Conservation (phyloP, 2,329 filamentous ascomycete genomes). For the Tetracladium maxilliforme region DNA sequence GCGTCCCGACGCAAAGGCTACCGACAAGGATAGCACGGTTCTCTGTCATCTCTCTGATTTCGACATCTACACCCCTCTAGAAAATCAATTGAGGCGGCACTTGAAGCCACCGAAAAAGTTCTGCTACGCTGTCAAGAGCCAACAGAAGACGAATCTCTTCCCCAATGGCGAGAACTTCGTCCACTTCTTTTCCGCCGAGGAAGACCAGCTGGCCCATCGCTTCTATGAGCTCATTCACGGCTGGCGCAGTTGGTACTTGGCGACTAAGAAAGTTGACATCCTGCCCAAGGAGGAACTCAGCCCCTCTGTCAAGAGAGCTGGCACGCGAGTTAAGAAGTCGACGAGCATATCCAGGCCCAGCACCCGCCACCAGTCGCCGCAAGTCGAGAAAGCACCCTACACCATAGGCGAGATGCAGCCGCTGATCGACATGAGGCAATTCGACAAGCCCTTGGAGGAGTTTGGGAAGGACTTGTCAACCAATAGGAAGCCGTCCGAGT, state of each 20-base stretch:
- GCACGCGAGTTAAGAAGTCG: conserved; percentile 4
- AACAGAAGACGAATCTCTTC: conserved; percentile 78
- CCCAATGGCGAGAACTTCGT: conserved; percentile 73
- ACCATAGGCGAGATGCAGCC: conserved; percentile 56
- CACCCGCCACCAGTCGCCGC: conserved; percentile 3
- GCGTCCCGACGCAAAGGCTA: conserved; percentile 41
- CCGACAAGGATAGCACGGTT: conserved; percentile 51
- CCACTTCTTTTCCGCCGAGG: conserved; percentile 80
- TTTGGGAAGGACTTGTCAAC: conserved; percentile 28
- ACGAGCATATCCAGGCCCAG: conserved; percentile 15
- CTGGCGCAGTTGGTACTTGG: conserved; percentile 89
- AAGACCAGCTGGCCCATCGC: conserved; percentile 45
- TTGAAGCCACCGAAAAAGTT: conserved; percentile 74
- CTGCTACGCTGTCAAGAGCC: conserved; percentile 82
- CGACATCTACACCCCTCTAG: conserved; percentile 72
- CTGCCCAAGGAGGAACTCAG: conserved; percentile 12
- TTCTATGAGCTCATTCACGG: conserved; percentile 61
- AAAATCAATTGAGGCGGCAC: conserved; percentile 49
- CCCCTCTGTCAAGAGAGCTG: conserved; percentile 10
- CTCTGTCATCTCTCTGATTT: conserved; percentile 85
- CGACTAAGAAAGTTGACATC: conserved; percentile 43
- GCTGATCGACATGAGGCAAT: conserved; percentile 45
- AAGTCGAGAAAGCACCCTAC: conserved; percentile 36
- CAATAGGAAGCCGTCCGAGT: conserved; percentile 9
- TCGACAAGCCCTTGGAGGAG: too few relatives aligned